A percentile compares a stretch with the other conserved stretches of the same genome.
Conservation (phyloP, 164 flowering plant species). For the Nelumbo lutea region DNA sequence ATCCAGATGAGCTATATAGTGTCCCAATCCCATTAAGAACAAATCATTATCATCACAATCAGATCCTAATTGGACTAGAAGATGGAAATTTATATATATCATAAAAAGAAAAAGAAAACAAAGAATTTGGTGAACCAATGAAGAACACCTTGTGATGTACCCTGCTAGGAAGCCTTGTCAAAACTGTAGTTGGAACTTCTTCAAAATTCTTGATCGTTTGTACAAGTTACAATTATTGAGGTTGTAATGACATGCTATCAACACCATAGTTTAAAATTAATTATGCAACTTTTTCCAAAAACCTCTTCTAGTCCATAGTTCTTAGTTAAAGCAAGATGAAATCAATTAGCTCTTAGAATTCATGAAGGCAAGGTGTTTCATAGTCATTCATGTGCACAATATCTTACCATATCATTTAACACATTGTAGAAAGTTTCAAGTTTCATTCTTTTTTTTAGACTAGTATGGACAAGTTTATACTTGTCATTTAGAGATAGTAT, state of each 20-base stretch:
- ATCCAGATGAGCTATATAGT: neutral
- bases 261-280: neutral
- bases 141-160: slow-evolving; percentile 50
- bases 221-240: neutral
- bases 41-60: too few species aligned
- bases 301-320: neutral
- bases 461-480: neutral
- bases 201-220: neutral
- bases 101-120: neutral
- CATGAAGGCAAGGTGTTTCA: neutral
- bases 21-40: neutral
- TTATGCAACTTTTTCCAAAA: neutral
- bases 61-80: neutral
- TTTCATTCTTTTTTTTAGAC: neutral
- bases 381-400: neutral
- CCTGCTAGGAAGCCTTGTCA: slow-evolving; percentile 52
- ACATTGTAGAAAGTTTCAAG: neutral
- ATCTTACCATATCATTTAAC: neutral
- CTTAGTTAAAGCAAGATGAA: neutral
- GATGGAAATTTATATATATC: neutral
- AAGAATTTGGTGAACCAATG: slow-evolving; percentile 6
- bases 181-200: slow-evolving; percentile 21
- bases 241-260: neutral
- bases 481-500: neutral
- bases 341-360: neutral